phyloP scores from a whole-genome alignment of 2,329 filamentous ascomycete genomes.

The Fusarium domesticum region DNA sequence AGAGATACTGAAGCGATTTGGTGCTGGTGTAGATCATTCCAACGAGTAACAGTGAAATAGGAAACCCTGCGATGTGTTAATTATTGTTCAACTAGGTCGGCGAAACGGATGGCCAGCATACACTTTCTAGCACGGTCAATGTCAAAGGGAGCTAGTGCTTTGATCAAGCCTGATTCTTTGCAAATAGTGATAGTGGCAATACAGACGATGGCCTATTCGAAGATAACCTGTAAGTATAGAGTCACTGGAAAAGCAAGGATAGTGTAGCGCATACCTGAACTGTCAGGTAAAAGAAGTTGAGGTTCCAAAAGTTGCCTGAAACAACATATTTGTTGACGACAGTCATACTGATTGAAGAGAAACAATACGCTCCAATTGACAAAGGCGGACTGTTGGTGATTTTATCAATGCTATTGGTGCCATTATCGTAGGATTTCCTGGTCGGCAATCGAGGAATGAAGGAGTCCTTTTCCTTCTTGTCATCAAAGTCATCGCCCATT shows the following conservation, averaged over 20 bases:
- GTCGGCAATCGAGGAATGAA: slow-evolving; percentile 40
- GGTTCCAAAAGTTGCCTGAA: slow-evolving; percentile 85
- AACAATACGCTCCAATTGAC: slow-evolving; percentile 86
- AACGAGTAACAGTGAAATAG: slow-evolving; percentile 90
- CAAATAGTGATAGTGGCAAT: slow-evolving; percentile 77
- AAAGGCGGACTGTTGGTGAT: slow-evolving; percentile 73
- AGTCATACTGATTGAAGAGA: slow-evolving; percentile 98
- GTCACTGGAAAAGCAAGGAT: neutral
- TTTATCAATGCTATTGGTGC: slow-evolving; percentile 28
- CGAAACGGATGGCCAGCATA: slow-evolving; percentile 43
- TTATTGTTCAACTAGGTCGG: neutral
- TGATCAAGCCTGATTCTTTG: slow-evolving; percentile 80
- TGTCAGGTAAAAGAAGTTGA: slow-evolving; percentile 92
- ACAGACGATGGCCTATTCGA: slow-evolving; percentile 75
- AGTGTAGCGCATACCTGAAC: slow-evolving; percentile 68
- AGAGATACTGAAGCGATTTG: slow-evolving; percentile 93
- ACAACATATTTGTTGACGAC: slow-evolving; percentile 99
- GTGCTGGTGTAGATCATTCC: slow-evolving; percentile 99
- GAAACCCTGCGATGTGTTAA: slow-evolving; percentile 68
- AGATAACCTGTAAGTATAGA: slow-evolving; percentile 7
- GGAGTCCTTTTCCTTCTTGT: slow-evolving; percentile 51
- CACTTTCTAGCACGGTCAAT: slow-evolving; percentile 88
- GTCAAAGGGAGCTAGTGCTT: slow-evolving; percentile 78
- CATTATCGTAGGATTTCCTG: slow-evolving; percentile 14
- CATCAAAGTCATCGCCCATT: slow-evolving; percentile 57